phyloP scores from a whole-genome alignment of 441 rosid species.

The Geranium incanum region DNA sequence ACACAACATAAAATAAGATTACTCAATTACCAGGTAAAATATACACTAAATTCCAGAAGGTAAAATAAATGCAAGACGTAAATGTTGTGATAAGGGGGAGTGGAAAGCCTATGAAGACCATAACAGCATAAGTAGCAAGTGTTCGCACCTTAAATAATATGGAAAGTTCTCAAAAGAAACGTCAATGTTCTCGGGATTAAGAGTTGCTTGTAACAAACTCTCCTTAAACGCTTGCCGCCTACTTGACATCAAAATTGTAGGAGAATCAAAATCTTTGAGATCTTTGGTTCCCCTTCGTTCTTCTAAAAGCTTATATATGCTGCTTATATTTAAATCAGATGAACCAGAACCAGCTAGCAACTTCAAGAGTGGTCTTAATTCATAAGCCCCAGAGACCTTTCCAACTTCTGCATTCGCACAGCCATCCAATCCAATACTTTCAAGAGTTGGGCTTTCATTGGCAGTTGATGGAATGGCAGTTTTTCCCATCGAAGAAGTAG shows the following conservation, averaged over 20 bases:
- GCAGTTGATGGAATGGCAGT: conserved; percentile 41
- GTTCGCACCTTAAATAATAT: conserved; percentile 66
- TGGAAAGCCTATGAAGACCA: background rate
- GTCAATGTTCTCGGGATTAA: conserved; percentile 55
- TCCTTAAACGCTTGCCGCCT: conserved; percentile 69
- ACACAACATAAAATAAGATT: conserved; percentile 14
- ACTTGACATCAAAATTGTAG: conserved; percentile 44
- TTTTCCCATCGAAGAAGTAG: conserved; percentile 35
- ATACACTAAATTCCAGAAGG: background rate
- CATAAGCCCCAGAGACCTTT: conserved; percentile 46
- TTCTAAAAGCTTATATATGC: too few species aligned
- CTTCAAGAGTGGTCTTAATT: conserved; percentile 30
- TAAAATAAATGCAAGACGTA: background rate
- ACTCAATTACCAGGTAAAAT: too few species aligned
- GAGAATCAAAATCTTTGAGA: conserved; percentile 7
- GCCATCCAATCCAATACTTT: conserved; percentile 46
- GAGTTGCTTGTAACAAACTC: conserved; percentile 58
- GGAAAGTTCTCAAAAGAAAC: conserved; percentile 81
- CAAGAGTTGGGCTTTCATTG: conserved; percentile 46
- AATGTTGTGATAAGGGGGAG: background rate
- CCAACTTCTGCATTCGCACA: conserved; percentile 44
- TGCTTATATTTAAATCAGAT: too few species aligned
- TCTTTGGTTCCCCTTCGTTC: too few species aligned
- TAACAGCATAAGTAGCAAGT: too few species aligned
- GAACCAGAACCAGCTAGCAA: conserved; percentile 9